Conservation (phyloP, 176 grass and related monocot species). For the Saccharum spontaneum region DNA sequence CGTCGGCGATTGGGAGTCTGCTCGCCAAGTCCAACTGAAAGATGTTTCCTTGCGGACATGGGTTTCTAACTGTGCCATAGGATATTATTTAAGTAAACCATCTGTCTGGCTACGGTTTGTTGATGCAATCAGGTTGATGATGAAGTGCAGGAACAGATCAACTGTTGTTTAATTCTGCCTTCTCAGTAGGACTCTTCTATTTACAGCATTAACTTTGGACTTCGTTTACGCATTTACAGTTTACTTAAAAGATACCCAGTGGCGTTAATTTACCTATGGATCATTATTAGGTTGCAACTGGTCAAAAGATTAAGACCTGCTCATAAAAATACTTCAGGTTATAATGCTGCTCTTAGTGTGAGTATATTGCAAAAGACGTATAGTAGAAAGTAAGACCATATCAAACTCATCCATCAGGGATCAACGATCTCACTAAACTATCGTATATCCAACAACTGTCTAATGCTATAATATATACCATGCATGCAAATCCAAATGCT, state of each 20-base stretch:
- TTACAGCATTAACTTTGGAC: not conserved
- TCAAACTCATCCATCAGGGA: constrained; percentile 32
- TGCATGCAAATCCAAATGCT: constrained; percentile 54
- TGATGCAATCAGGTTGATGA: constrained; percentile 10
- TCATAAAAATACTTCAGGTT: not conserved
- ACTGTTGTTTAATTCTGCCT: constrained; percentile 19
- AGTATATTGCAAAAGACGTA: not conserved
- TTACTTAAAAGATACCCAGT: not conserved
- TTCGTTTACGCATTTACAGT: not conserved
- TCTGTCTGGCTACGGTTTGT: constrained; percentile 3
- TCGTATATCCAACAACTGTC: constrained; percentile 38
- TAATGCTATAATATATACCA: constrained; percentile 23
- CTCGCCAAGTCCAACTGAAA: constrained; percentile 45
- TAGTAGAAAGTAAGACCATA: constrained; percentile 2
- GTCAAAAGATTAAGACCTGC: not conserved
- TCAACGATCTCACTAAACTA: constrained; percentile 42
- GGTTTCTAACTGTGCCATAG: constrained; percentile 51
- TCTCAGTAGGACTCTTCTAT: not conserved
- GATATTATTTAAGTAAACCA: constrained; percentile 38
- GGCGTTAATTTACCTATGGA: not conserved
- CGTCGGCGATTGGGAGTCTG: constrained; percentile 31
- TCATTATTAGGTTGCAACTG: constrained; percentile 1
- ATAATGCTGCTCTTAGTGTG: not conserved
- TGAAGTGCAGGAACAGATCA: constrained; percentile 16
- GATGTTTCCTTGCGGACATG: constrained; percentile 54